Base-by-base conservation (phyloP, 768 basidiomycete species). In the Leccinum obscurum region DNA sequence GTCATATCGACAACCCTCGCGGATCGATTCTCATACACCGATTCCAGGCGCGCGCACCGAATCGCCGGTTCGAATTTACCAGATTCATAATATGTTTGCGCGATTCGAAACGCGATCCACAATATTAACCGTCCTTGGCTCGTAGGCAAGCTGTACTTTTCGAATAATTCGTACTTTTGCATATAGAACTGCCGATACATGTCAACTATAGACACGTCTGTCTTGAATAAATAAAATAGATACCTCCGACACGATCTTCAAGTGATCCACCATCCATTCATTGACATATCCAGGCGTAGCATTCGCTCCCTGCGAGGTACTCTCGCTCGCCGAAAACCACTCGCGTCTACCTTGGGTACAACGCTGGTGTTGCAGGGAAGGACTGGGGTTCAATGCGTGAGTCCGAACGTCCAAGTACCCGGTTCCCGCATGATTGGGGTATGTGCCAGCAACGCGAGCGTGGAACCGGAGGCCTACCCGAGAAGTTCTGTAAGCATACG, bases 331-430 rank as follows among this genome's bases (percentile, higher is more conserved):
- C 17, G 15, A n/a, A 41, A 41, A 41, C 28, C 28, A 5, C 28
- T 28, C 28, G 7, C 28, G 7, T 28, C 28, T 28, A 28, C 1
- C 28, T 28, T 28, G 1, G 7, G 28, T 28, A 8, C 28, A 28
- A 8, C 28, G 28, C 28, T 1, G 1, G 1, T 28, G 28, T 28
- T 28, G 28, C 7, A 28, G 28, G 28, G 28, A 1, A 28, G 4
- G 26, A 4, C 83, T 85, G 0, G 96, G 94, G 66, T 93, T 94
- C 22, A 89, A 68, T 2, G 91, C 89, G 2, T 88, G 77, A 0
- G 81, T 77, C 11, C 86, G 85, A 66, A 87, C 75, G 52, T 90
- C 89, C 50, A 81, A 3, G 72, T 64, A 10, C 77, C 67, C 26
- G 26, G 26, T 28, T 28, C 26, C 6, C 26, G 26, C 6, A 8